Evolutionary conservation across 352 stramenopile genomes (phyloP), one percentile per base, ranked within the genome.

Genomic region (Phytophthora megakarya): DNA sequence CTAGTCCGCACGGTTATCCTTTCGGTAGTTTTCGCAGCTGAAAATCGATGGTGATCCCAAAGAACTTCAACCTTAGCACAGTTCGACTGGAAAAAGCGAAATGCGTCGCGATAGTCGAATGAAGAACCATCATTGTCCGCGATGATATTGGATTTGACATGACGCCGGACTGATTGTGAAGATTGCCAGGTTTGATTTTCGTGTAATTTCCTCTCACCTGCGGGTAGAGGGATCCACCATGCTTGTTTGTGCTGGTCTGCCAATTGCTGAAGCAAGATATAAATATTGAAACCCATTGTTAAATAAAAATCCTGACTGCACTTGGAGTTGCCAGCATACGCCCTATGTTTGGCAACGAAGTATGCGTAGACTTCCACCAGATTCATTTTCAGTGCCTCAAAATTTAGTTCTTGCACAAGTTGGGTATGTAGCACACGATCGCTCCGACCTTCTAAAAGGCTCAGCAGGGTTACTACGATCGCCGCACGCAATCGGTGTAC

Each of bases 261-360:
- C 15, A 93, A 56, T 23, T 86, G 78, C 61, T 88, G 81, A 26
- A 93, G 73, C 16, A 93, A 49, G 19, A 93, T 84, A 47, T 88
- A 89, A 22, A 93, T 82, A 52, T 93, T 91, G 51, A 93, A 91
- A 1, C 84, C 84, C 78, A 90, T 90, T 2, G 70, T 74, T 18
- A 93, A 52, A 26, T 86, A 89, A 5, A 78, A 86, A 44, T 93
- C 81, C 16, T 83, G 50, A 46, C 76, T 88, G 66, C 84, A 93
- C 10, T 67, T 56, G 9, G 73, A 56, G 48, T 91, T 89, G 1
- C 81, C 81, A 26, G 78, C 72, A 48, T 90, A 92, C 30, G 30
- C 60, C 9, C 65, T 74, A 21, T 79, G 51, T 0, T 70, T 66
- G 2, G 25, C 39, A 10, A 80, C 26, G 28, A 86, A 92, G 40